Evolutionary conservation across 2,329 filamentous ascomycete species (phyloP).

Genomic region (Anisogramma anomala): DNA sequence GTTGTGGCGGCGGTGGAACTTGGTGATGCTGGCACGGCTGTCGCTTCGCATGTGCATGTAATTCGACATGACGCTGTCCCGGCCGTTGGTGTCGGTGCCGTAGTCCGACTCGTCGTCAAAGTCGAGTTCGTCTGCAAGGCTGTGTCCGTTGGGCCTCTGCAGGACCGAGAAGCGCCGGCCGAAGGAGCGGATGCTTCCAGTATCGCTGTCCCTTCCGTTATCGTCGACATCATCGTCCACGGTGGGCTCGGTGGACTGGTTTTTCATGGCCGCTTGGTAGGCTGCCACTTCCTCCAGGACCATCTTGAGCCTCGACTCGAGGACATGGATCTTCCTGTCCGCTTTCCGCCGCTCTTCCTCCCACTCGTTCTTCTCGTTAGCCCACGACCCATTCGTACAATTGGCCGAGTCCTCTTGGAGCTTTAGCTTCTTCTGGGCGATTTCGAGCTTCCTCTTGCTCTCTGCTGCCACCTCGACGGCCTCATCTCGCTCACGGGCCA

Average conservation of each 20-base stretch:
- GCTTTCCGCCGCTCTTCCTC: conserved; percentile 69
- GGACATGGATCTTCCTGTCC: conserved; percentile 80
- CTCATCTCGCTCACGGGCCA: conserved; percentile 77
- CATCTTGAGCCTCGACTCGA: conserved; percentile 72
- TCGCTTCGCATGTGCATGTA: conserved; percentile 39
- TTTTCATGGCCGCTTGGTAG: conserved; percentile 43
- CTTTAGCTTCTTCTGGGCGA: conserved; percentile 63
- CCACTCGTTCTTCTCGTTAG: conserved; percentile 74
- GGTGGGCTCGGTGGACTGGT: conserved; percentile 21
- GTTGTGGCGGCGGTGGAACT: conserved; percentile 41
- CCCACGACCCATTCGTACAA: conserved; percentile 68
- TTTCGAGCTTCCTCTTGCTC: conserved; percentile 64
- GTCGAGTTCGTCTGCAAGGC: conserved; percentile 81
- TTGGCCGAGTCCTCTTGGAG: conserved; percentile 74
- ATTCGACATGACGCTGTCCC: conserved; percentile 48
- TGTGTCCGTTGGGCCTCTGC: conserved; percentile 56
- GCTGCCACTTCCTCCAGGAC: conserved; percentile 78
- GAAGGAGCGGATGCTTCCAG: conserved; percentile 60
- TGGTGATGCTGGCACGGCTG: conserved; percentile 46
- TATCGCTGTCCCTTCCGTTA: conserved; percentile 54
- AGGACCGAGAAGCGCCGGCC: conserved; percentile 66
- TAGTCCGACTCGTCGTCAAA: conserved; percentile 70
- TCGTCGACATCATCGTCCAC: conserved; percentile 42
- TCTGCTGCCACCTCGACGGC: conserved; percentile 63
- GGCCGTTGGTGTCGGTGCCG: conserved; percentile 59